phyloP scores from a whole-genome alignment of 192 early-diverging fungal genomes.

The Phlyctochytrium arcticum region DNA sequence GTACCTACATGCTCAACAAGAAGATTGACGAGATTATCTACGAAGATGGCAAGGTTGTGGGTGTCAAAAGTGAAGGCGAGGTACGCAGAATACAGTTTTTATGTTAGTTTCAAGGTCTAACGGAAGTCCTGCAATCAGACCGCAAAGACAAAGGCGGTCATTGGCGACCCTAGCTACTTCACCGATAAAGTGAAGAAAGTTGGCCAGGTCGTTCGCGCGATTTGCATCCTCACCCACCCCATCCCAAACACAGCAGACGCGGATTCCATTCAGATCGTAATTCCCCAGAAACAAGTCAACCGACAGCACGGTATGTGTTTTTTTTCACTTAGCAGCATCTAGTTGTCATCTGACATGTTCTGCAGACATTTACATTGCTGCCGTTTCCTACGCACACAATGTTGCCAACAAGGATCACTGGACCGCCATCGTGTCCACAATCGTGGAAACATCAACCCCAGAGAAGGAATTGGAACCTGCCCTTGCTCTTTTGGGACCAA shows the following conservation, averaged over 20 bases:
- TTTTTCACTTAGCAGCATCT: background rate
- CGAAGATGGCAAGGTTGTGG: conserved; percentile 77
- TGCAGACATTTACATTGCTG: conserved; percentile 91
- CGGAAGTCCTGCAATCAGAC: conserved; percentile 23
- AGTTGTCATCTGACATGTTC: background rate
- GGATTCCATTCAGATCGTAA: conserved; percentile 92
- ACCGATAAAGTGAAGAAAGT: conserved; percentile 71
- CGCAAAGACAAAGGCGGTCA: conserved; percentile 81
- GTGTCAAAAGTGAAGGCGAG: conserved; percentile 87
- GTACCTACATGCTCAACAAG: conserved; percentile 98
- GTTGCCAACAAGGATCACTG: conserved; percentile 85
- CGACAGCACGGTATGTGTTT: conserved; percentile 66
- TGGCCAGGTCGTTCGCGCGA: conserved; percentile 89
- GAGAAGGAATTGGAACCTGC: conserved; percentile 88
- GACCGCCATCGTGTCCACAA: conserved; percentile 95
- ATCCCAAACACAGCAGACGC: conserved; percentile 83
- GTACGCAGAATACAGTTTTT: conserved; percentile 21
- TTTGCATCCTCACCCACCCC: conserved; percentile 88
- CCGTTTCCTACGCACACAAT: conserved; percentile 83
- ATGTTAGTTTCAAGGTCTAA: background rate
- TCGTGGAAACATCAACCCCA: conserved; percentile 88
- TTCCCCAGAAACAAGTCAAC: conserved; percentile 95
- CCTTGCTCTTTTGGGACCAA: conserved; percentile 83
- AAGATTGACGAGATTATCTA: conserved; percentile 86
- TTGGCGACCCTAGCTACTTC: conserved; percentile 97